phyloP scores from a whole-genome alignment of 768 basidiomycete genomes.

The Suillus subalutaceus region DNA sequence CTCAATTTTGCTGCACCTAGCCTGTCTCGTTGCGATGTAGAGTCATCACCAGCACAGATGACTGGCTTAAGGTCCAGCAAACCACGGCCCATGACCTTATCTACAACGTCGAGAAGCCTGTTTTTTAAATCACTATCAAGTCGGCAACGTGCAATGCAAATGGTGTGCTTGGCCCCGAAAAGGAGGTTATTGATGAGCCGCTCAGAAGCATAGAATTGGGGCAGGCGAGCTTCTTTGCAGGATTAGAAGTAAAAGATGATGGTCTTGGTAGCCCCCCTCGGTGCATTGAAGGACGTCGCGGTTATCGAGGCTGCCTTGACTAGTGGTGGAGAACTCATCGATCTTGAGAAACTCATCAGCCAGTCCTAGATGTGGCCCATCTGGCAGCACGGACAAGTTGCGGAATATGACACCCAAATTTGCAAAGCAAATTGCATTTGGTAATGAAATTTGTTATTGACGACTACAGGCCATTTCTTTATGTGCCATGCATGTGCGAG shows the following conservation, averaged over 20 bases:
- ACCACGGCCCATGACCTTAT: slow-evolving; percentile 28
- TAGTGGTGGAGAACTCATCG: slow-evolving; percentile 61
- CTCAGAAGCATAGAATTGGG: slow-evolving; percentile 60
- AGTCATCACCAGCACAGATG: slow-evolving; percentile 65
- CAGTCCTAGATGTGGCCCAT: background rate
- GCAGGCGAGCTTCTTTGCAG: slow-evolving; percentile 58
- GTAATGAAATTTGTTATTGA: background rate
- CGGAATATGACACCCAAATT: background rate
- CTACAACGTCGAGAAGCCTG: slow-evolving; percentile 23
- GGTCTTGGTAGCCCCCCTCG: slow-evolving; percentile 64
- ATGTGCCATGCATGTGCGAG: background rate
- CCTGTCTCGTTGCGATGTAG: slow-evolving; percentile 35
- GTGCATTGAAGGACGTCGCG: slow-evolving; percentile 76
- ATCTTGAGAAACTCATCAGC: slow-evolving; percentile 45
- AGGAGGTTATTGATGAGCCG: slow-evolving; percentile 49
- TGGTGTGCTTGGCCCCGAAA: slow-evolving; percentile 32
- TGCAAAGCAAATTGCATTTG: background rate
- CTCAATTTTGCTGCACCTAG: slow-evolving; percentile 66
- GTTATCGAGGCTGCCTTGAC: slow-evolving; percentile 78
- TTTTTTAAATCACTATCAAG: slow-evolving; percentile 45
- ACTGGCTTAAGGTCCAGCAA: slow-evolving; percentile 55
- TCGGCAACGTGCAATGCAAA: slow-evolving; percentile 23
- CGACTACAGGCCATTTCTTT: background rate
- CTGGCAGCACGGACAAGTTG: background rate
- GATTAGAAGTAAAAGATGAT: slow-evolving; percentile 49